phyloP scores from a whole-genome alignment of 768 basidiomycete species.

The Kwoniella botswanensis region DNA sequence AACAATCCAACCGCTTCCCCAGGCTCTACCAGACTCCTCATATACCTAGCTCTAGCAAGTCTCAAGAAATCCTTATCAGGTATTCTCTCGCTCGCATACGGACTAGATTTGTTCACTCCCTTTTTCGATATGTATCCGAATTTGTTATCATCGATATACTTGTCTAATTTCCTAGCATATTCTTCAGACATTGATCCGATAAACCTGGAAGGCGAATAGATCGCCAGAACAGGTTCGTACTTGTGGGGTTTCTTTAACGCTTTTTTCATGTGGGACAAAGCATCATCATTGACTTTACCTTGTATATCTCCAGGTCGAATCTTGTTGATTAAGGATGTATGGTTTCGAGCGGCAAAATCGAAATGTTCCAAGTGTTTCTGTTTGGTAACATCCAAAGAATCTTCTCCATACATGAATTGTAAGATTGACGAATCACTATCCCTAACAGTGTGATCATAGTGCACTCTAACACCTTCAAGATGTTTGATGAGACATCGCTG shows the following conservation, averaged over 20 bases:
- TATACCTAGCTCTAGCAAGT: slow-evolving; percentile 89
- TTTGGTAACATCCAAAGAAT: slow-evolving; percentile 93
- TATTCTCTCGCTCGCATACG: slow-evolving; percentile 56
- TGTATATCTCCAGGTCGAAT: slow-evolving; percentile 67
- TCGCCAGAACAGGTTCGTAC: slow-evolving; percentile 73
- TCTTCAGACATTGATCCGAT: slow-evolving; percentile 90
- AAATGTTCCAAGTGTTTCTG: slow-evolving; percentile 95
- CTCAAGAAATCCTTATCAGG: slow-evolving; percentile 66
- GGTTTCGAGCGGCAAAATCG: slow-evolving; percentile 89
- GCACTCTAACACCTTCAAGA: slow-evolving; percentile 91
- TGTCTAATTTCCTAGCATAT: slow-evolving; percentile 78
- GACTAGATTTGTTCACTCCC: slow-evolving; percentile 51
- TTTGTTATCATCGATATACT: slow-evolving; percentile 79
- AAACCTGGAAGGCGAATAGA: slow-evolving; percentile 76
- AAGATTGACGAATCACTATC: slow-evolving; percentile 91
- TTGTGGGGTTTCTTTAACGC: slow-evolving; percentile 76
- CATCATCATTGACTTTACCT: slow-evolving; percentile 66
- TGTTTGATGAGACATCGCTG: slow-evolving; percentile 99
- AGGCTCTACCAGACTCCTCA: slow-evolving; percentile 91
- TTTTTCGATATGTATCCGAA: slow-evolving; percentile 61
- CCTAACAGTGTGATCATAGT: slow-evolving; percentile 97
- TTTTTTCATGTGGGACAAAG: slow-evolving; percentile 83
- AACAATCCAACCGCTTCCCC: slow-evolving; percentile 98
- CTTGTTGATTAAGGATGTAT: slow-evolving; percentile 73
- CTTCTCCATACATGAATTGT: slow-evolving; percentile 97